These are phyloP conservation scores for Butyriboletus loyo DNA, from an alignment of 768 basidiomycete species.

Conservation along the genomic window DNA sequence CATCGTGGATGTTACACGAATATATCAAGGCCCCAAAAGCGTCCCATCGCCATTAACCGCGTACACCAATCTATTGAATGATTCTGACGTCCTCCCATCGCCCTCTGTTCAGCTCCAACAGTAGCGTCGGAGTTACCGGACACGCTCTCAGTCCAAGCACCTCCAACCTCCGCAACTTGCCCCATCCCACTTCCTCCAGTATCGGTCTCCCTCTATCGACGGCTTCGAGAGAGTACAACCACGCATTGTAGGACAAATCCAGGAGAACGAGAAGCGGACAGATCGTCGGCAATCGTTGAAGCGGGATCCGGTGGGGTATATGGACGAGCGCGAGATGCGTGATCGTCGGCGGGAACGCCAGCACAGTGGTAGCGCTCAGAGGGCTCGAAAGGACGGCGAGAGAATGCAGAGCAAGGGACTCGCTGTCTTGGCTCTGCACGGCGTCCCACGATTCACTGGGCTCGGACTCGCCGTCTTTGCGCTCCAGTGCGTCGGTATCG, in stretches of 20 bases:
- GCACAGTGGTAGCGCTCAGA: constrained; percentile 43
- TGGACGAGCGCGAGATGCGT: constrained; percentile 60
- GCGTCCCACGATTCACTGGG: constrained; percentile 41
- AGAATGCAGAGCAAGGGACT: constrained; percentile 38
- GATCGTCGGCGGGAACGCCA: constrained; percentile 60
- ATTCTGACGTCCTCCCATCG: constrained; percentile 65
- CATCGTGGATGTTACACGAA: too few relatives aligned
- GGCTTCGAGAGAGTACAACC: constrained; percentile 29
- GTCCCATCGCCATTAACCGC: not conserved
- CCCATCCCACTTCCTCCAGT: constrained; percentile 57
- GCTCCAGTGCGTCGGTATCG: not conserved
- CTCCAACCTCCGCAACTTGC: constrained; percentile 48
- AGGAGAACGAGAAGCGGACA: constrained; percentile 63
- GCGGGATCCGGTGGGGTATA: constrained; percentile 43
- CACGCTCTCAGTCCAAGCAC: constrained; percentile 59
- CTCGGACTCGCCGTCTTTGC: not conserved
- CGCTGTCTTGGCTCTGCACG: constrained; percentile 23
- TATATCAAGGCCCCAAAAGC: not conserved
- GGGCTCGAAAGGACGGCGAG: constrained; percentile 51
- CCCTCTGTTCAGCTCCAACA: constrained; percentile 50
- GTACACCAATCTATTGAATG: constrained; percentile 33
- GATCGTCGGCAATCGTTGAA: constrained; percentile 54
- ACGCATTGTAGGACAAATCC: constrained; percentile 66
- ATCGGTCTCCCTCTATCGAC: constrained; percentile 24
- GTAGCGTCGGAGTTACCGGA: constrained; percentile 40